A percentile compares a stretch with the other conserved stretches of the same genome.
Evolutionary conservation across 257 asterid species (phyloP).

Genomic region (Solanum gandarillasii): DNA sequence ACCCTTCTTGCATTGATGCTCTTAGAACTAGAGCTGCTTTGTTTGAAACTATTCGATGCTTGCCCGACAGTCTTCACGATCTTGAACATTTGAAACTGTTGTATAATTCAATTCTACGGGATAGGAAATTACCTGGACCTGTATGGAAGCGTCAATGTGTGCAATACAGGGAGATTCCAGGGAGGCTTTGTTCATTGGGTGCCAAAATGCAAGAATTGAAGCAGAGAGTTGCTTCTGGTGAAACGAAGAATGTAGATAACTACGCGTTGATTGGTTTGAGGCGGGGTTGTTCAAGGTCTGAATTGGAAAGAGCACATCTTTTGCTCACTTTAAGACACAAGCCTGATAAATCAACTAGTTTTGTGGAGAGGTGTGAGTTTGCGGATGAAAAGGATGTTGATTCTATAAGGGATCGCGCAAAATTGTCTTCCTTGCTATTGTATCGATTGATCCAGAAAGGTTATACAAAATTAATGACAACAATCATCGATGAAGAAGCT

Average conservation of each 20-base stretch:
- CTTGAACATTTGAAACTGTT: constrained; percentile 65
- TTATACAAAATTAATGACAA: constrained; percentile 27
- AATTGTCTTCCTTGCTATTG: constrained; percentile 47
- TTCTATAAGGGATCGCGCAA: constrained; percentile 51
- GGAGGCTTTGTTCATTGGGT: constrained; percentile 53
- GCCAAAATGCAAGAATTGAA: constrained; percentile 59
- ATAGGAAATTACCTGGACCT: constrained; percentile 56
- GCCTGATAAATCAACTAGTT: constrained; percentile 55
- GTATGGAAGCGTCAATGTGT: constrained; percentile 59
- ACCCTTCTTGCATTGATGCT: constrained; percentile 62
- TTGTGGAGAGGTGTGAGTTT: constrained; percentile 61
- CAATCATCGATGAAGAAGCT: constrained; percentile 42
- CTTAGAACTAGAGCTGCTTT: constrained; percentile 53
- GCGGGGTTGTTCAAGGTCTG: constrained; percentile 65
- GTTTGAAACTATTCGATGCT: constrained; percentile 53
- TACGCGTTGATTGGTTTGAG: constrained; percentile 58
- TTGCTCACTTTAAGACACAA: constrained; percentile 52
- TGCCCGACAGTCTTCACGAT: constrained; percentile 71
- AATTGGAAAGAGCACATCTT: constrained; percentile 58
- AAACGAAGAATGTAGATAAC: constrained; percentile 51
- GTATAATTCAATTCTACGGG: constrained; percentile 56
- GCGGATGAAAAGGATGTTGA: constrained; percentile 50
- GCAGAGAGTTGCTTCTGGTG: constrained; percentile 60
- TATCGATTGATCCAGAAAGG: constrained; percentile 80
- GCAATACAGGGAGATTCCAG: constrained; percentile 67